Evolutionary conservation across 306 rosid species (phyloP), one percentile per base, ranked within the genome.

Genomic region (Cicer yamashitae): DNA sequence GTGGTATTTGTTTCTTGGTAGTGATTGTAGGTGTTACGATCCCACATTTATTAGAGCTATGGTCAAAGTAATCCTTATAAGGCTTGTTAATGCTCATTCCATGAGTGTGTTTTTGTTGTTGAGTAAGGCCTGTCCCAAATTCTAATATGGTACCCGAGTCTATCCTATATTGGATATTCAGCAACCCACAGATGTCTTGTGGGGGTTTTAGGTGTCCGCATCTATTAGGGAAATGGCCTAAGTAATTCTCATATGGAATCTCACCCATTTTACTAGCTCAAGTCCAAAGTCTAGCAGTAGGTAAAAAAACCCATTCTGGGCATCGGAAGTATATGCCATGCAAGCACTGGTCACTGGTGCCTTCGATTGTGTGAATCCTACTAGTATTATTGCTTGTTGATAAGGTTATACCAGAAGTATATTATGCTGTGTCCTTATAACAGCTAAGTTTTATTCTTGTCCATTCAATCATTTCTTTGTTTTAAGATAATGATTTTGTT

Each of bases 401-500:
- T 45, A 41, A 7, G 60, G 17, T 50, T 71, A 14, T 20, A 20
- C 2, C 10, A 30, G 39, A 34, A 20, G 20, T 20, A 20, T 7
- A 15, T 56, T 4, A 7, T 63, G 30, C 50, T 17, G 6, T 67
- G 46, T 47, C 47, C 48, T 57, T 59, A 13, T 17, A 58, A 13
- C 41, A 40, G 40, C 57, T 5, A 68, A 34, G 74, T 37, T 56
- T 8, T 14, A n/a, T 62, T 52, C 77, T 52, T 77, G 38, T 40
- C 80, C 15, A 34, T 70, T 57, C 34, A 47, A 56, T 40, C 37
- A 9, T 5, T 72, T 71, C 22, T 57, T 11, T 46, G 50, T 51
- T 17, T 81, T 18, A 6, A 46, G 25, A 39, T 85, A 54, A 77
- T 66, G 1, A 10, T 14, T 83, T 77, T 69, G 62, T 66, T 44